A percentile compares a stretch with the other conserved stretches of the same genome.
Evolutionary conservation across 2,329 filamentous ascomycete genomes (phyloP).

Genomic region (Botrytis tulipae): DNA sequence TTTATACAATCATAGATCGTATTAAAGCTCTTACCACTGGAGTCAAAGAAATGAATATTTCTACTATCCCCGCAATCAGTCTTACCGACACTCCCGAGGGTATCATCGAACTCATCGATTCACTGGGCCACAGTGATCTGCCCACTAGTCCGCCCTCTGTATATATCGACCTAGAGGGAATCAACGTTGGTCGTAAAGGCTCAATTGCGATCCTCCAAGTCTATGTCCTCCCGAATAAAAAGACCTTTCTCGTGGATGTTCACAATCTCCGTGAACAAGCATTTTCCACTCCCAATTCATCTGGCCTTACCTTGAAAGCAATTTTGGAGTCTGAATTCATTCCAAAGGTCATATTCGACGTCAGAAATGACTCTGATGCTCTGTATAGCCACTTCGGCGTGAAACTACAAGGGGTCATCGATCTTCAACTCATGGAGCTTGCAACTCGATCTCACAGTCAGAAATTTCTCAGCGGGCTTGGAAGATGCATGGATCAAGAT

Average conservation of each 20-base stretch:
- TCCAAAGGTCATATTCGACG: constrained; percentile 56
- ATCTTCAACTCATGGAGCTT: constrained; percentile 58
- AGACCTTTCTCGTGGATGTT: constrained; percentile 45
- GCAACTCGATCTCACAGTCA: constrained; percentile 38
- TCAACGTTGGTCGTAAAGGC: constrained; percentile 43
- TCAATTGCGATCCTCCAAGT: constrained; percentile 45
- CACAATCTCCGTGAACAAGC: constrained; percentile 39
- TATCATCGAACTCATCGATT: constrained; percentile 15
- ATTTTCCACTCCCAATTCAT: constrained; percentile 39
- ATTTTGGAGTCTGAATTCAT: constrained; percentile 47
- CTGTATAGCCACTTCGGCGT: constrained; percentile 49
- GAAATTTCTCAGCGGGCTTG: constrained; percentile 40
- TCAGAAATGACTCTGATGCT: constrained; percentile 58
- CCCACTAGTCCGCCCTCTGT: constrained; percentile 38
- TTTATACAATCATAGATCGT: neutral
- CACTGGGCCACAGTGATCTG: constrained; percentile 16
- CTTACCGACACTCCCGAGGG: constrained; percentile 11
- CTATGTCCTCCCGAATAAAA: constrained; percentile 33
- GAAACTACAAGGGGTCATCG: constrained; percentile 45
- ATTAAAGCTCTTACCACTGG: neutral
- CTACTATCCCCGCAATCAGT: neutral
- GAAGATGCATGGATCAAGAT: constrained; percentile 42
- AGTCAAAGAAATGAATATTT: neutral
- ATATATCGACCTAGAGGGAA: constrained; percentile 48
- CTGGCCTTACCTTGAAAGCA: constrained; percentile 36